Base-by-base conservation (phyloP, 306 rosid species). In the Vigna mungo region DNA sequence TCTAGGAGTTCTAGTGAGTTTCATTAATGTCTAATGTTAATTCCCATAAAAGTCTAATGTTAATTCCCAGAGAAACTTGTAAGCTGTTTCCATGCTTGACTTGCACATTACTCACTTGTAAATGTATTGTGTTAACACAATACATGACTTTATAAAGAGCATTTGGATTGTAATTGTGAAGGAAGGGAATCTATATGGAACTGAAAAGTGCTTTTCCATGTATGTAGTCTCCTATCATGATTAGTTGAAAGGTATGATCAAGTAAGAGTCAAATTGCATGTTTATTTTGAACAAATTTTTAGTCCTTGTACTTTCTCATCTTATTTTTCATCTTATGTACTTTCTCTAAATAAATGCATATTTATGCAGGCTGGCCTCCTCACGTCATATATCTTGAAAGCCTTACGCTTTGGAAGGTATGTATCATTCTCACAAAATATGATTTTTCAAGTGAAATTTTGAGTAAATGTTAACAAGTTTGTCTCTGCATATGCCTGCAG, bases 1-100 rank as follows among this genome's bases (percentile, higher is more conserved):
- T 70, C 98, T 92, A 56, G 96, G 96, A 39, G 62, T 89, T 71
- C 3, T 72, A 10, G 97, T 94, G 84, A 90, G 97, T 85, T 79
- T 18, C 17, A 6, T 17, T 44, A 18, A 17, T 59, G 20, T n/a
- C n/a, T n/a, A n/a, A n/a, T n/a, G n/a, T n/a, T n/a, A n/a, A n/a
- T n/a, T n/a, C n/a, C n/a, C n/a, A n/a, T n/a, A n/a, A n/a, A n/a
- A n/a, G n/a, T n/a, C n/a, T n/a, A n/a, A n/a, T n/a, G n/a, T n/a
- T n/a, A n/a, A n/a, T n/a, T n/a, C n/a, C n/a, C n/a, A n/a, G n/a
- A n/a, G 20, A 18, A 11, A 53, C 27, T 36, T 36, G 52, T 0
- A 52, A 52, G 20, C 9, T 71, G 21, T 71, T 34, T 71, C 52
- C 16, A 3, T 10, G 75, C 75, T 49, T 71, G 21, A 37, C 36